Evolutionary conservation across 2,329 filamentous ascomycete genomes (phyloP).

Genomic region (Cryphonectria japonica): DNA sequence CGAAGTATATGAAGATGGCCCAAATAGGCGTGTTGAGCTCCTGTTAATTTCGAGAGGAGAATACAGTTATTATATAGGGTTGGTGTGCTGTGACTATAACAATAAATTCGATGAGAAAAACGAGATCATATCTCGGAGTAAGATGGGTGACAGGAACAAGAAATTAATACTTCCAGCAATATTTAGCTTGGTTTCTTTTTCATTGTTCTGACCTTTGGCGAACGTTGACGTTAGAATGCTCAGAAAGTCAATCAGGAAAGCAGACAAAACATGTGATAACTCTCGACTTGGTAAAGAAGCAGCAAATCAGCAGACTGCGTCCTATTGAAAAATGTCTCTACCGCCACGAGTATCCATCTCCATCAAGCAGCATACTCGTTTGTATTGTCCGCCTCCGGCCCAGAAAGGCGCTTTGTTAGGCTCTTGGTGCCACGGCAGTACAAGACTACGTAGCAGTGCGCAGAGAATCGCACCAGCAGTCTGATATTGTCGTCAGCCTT

Average conservation of each 20-base stretch:
- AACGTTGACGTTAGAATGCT: neutral
- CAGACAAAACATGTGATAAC: neutral
- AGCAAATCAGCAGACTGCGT: neutral
- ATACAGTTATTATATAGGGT: too few species aligned
- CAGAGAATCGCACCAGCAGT: neutral
- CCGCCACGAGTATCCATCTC: neutral
- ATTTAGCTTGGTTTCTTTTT: neutral
- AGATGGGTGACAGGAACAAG: neutral
- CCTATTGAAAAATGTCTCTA: neutral
- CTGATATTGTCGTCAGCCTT: neutral
- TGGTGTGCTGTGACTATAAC: neutral
- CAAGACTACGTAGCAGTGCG: neutral
- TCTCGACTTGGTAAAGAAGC: neutral
- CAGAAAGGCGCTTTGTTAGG: neutral
- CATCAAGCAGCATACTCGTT: neutral
- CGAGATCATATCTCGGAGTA: neutral
- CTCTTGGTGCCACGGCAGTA: constrained; percentile 1
- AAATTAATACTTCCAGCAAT: neutral
- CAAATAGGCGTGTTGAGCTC: too few species aligned
- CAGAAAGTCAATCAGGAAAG: neutral
- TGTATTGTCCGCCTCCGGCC: neutral
- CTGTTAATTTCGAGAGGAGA: too few species aligned
- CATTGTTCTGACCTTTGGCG: neutral
- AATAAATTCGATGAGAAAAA: neutral
- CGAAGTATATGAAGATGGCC: too few species aligned